Evolutionary conservation across 208 protist species (phyloP), one percentile per base, ranked within the genome.

Genomic region (Crithidia acanthocephali): DNA sequence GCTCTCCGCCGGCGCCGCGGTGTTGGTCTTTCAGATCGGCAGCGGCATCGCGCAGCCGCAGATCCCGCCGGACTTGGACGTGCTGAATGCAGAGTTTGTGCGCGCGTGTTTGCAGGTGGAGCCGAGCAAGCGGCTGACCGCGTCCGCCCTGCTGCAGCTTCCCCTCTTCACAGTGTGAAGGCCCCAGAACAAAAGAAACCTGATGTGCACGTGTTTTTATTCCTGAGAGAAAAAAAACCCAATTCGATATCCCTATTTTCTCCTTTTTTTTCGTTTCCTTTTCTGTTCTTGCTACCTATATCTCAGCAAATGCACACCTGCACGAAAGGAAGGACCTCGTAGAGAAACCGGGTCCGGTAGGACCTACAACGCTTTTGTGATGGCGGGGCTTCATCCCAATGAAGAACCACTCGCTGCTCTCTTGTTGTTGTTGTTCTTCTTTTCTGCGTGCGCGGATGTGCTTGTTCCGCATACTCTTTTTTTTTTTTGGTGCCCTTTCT

Each of bases 1-100:
- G 76, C 77, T 93, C 1, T 25, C 53, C 27, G 81, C 87, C 25
- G 59, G 78, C 20, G 72, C 85, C 7, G 68, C 86, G 28, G 53
- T 87, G 33, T 76, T 97, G 0, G 87, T 97, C 30, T 94, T 80
- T 76, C 86, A 93, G 47, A 94, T 97, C 47, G 90, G 88, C 35
- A 80, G 68, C 32, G 91, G 85, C 55, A 79, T 83, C 28, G 83
- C 82, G 16, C 60, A 69, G 23, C 92, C 92, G 7, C 76, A 83
- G 22, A 80, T 97, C 23, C 90, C 92, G 2, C 55, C 64, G 22
- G 52, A 68, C 28, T 68, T 95, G 8, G 83, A 92, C 62, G 81
- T 85, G 68, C 79, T 93, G 40, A 81, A 89, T 20, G 71, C 60
- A 10, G 82, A 81, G 64, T 95, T 97, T 83, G 85, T 92, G 28